These are phyloP conservation scores for Wickerhamomyces strasburgensis DNA, from an alignment of 805 yeast species.

Conservation along the genomic window DNA sequence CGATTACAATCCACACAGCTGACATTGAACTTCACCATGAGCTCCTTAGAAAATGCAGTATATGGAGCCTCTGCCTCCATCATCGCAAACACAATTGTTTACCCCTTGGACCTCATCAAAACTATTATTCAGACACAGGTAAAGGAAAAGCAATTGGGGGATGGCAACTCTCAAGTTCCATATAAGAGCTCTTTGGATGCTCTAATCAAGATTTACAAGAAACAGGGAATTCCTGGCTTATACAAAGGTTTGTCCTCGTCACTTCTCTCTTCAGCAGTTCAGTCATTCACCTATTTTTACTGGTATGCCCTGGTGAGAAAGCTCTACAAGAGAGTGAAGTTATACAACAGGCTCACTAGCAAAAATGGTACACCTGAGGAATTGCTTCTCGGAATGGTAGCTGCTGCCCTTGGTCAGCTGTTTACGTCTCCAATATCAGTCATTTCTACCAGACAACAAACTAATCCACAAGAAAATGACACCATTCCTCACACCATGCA, in stretches of 20 bases:
- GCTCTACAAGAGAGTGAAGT: constrained; percentile 36
- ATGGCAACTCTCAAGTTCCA: constrained; percentile 20
- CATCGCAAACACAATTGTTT: constrained; percentile 71
- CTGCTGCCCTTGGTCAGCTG: constrained; percentile 77
- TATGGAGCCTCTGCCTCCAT: constrained; percentile 82
- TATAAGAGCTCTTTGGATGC: constrained; percentile 63
- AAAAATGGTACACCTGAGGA: constrained; percentile 57
- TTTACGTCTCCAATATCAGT: constrained; percentile 81
- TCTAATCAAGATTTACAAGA: constrained; percentile 46
- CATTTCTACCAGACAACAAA: constrained; percentile 62
- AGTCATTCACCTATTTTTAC: constrained; percentile 79
- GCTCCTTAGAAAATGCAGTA: constrained; percentile 64
- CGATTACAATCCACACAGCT: background rate
- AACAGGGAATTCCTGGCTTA: constrained; percentile 61
- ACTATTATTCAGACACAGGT: constrained; percentile 71
- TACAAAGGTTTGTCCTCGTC: constrained; percentile 70
- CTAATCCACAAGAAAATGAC: constrained; percentile 31
- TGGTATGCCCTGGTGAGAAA: constrained; percentile 76
- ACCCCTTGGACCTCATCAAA: constrained; percentile 76
- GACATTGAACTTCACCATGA: constrained; percentile 28
- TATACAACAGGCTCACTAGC: constrained; percentile 21
- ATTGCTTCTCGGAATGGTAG: constrained; percentile 67
- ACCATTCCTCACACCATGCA: constrained; percentile 38
- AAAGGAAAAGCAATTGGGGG: constrained; percentile 12
- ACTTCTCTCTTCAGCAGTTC: constrained; percentile 65